A percentile compares a stretch with the other conserved stretches of the same genome.
phyloP scores from a whole-genome alignment of 176 grass and related monocot species.

The Chloris gayana region DNA sequence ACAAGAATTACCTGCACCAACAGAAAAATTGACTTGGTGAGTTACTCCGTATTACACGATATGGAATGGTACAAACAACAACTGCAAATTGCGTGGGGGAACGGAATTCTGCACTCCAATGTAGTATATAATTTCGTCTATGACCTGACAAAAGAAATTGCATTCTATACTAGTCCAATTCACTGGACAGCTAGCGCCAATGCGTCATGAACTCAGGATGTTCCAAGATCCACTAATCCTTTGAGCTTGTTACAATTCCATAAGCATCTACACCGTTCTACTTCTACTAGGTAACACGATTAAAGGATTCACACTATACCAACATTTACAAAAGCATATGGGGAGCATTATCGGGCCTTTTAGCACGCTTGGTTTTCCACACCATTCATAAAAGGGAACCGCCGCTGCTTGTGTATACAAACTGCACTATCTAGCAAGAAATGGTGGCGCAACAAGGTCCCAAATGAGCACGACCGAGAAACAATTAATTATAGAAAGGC shows the following conservation, averaged over 20 bases:
- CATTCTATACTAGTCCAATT: not conserved
- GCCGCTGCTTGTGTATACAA: not conserved
- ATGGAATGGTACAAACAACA: not conserved
- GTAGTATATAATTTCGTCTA: not conserved
- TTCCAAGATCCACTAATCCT: constrained; percentile 3
- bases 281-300: no score
- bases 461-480: not conserved
- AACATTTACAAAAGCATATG: not conserved
- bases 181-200: not conserved
- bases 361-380: not conserved
- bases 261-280: not conserved
- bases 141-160: not conserved
- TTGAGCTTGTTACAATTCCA: not conserved
- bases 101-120: not conserved
- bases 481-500: not conserved
- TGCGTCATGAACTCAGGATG: not conserved
- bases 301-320: not conserved
- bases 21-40: not conserved
- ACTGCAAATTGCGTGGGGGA: not conserved
- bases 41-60: not conserved
- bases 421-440: not conserved
- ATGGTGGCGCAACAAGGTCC: not conserved
- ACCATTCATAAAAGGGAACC: not conserved
- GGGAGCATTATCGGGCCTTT: not conserved
- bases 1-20: constrained; percentile 21